phyloP scores from a whole-genome alignment of 2,329 filamentous ascomycete species.

The Aspergillus tanneri region DNA sequence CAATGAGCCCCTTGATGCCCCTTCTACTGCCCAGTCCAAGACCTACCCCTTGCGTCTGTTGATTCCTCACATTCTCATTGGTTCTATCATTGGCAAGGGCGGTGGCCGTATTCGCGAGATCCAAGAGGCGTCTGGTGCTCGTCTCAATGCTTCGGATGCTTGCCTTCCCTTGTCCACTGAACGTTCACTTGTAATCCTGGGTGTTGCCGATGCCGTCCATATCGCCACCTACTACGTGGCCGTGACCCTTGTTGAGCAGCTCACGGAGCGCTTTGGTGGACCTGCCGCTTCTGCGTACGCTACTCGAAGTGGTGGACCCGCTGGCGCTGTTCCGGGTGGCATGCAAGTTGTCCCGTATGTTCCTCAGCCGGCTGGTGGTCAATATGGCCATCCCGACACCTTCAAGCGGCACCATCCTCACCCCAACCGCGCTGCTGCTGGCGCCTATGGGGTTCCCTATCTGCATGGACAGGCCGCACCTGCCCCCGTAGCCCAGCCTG shows the following conservation, averaged over 20 bases:
- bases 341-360: slow-evolving; percentile 99
- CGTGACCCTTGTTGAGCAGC: slow-evolving; percentile 94
- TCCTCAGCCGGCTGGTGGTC: slow-evolving; percentile 86
- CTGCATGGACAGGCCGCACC: slow-evolving; percentile 65
- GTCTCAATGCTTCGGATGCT: slow-evolving; percentile 92
- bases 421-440: slow-evolving; percentile 71
- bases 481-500: slow-evolving; percentile 58
- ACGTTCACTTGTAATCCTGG: slow-evolving; percentile 95
- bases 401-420: slow-evolving; percentile 73
- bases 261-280: slow-evolving; percentile 94
- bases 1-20: slow-evolving; percentile 84
- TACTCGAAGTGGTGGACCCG: slow-evolving; percentile 87
- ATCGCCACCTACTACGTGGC: slow-evolving; percentile 99
- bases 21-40: slow-evolving; percentile 92
- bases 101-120: slow-evolving; percentile 96
- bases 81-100: slow-evolving; percentile 97
- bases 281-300: slow-evolving; percentile 97
- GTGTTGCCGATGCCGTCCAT: slow-evolving; percentile 96
- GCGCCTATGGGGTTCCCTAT: slow-evolving; percentile 68
- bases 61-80: slow-evolving; percentile 94
- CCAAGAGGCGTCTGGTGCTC: slow-evolving; percentile 93
- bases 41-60: slow-evolving; percentile 94
- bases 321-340: slow-evolving; percentile 89
- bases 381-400: slow-evolving; percentile 87
- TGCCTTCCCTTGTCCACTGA: slow-evolving; percentile 93